phyloP scores from a whole-genome alignment of 2,329 filamentous ascomycete species.

The Fusarium sp. region DNA sequence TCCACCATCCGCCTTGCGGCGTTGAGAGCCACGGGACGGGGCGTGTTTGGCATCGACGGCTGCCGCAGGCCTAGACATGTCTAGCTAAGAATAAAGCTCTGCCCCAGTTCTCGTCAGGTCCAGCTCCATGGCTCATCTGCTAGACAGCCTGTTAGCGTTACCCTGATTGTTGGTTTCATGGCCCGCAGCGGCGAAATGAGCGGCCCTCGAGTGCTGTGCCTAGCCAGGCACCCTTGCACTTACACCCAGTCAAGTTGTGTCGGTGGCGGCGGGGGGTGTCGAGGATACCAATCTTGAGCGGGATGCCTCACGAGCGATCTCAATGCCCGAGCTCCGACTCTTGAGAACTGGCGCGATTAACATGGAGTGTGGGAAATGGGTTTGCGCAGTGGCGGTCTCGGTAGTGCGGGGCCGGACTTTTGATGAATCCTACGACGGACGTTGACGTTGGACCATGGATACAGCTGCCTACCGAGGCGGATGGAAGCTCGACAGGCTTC shows the following conservation, averaged over 20 bases:
- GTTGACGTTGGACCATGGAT: conserved; percentile 4
- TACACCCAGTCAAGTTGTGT: conserved; percentile 2
- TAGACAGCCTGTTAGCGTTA: conserved; percentile 12
- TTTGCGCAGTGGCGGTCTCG: conserved; percentile 28
- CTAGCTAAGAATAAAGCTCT: conserved; percentile 22
- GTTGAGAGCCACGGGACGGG: conserved; percentile 34
- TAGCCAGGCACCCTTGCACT: not conserved
- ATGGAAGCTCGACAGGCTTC: conserved; percentile 1
- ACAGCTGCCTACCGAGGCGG: not conserved
- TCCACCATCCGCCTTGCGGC: conserved; percentile 23
- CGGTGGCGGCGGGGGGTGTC: conserved; percentile 12
- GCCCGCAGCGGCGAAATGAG: conserved; percentile 22
- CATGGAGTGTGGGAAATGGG: conserved; percentile 7
- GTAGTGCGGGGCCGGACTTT: conserved; percentile 16
- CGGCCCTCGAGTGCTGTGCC: not conserved
- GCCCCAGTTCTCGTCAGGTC: conserved; percentile 20
- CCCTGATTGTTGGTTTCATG: conserved; percentile 3
- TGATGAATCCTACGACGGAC: conserved; percentile 10
- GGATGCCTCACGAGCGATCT: conserved; percentile 23
- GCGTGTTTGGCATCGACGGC: conserved; percentile 35
- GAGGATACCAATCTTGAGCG: conserved; percentile 22
- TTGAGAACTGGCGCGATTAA: conserved; percentile 9
- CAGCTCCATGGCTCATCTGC: conserved; percentile 13
- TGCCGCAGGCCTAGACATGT: conserved; percentile 22
- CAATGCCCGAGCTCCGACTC: conserved; percentile 7